Conservation (phyloP, 2,329 filamentous ascomycete genomes). For the Diaporthe sp. region DNA sequence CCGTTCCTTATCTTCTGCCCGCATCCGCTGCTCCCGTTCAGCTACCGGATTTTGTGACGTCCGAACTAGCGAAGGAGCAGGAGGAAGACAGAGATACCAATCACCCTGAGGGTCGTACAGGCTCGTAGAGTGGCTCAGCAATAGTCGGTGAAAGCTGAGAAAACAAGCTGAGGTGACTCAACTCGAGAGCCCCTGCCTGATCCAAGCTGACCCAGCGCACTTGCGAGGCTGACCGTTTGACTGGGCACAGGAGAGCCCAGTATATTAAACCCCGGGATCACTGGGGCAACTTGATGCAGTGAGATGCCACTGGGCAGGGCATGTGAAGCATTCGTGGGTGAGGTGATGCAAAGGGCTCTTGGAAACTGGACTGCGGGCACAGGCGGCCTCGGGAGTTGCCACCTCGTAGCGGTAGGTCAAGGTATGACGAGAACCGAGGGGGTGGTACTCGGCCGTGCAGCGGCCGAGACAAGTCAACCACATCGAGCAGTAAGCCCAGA, state of each 20-base stretch:
- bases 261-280: background rate
- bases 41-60: slow-evolving; percentile 15
- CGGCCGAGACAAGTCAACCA: slow-evolving; percentile 40
- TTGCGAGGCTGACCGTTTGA: slow-evolving; percentile 5
- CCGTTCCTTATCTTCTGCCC: slow-evolving; percentile 25
- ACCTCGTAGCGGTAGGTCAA: slow-evolving; percentile 15
- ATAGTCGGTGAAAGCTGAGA: slow-evolving; percentile 40
- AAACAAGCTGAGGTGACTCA: slow-evolving; percentile 40
- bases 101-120: slow-evolving; percentile 40
- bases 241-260: slow-evolving; percentile 13
- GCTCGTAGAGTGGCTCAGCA: slow-evolving; percentile 37
- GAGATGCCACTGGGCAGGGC: slow-evolving; percentile 39
- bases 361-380: slow-evolving; percentile 2
- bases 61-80: slow-evolving; percentile 21
- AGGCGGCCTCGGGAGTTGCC: slow-evolving; percentile 29
- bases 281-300: slow-evolving; percentile 28
- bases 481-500: slow-evolving; percentile 11
- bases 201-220: slow-evolving; percentile 10
- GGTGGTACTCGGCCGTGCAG: slow-evolving; percentile 33
- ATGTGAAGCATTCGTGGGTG: slow-evolving; percentile 28
- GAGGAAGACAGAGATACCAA: slow-evolving; percentile 24
- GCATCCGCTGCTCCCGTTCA: slow-evolving; percentile 34
- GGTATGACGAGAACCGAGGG: slow-evolving; percentile 40
- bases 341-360: slow-evolving; percentile 34
- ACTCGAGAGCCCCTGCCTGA: slow-evolving; percentile 26